Conservation (phyloP, 1,284 basidiomycete genomes). For the Rhodotorula sp. region DNA sequence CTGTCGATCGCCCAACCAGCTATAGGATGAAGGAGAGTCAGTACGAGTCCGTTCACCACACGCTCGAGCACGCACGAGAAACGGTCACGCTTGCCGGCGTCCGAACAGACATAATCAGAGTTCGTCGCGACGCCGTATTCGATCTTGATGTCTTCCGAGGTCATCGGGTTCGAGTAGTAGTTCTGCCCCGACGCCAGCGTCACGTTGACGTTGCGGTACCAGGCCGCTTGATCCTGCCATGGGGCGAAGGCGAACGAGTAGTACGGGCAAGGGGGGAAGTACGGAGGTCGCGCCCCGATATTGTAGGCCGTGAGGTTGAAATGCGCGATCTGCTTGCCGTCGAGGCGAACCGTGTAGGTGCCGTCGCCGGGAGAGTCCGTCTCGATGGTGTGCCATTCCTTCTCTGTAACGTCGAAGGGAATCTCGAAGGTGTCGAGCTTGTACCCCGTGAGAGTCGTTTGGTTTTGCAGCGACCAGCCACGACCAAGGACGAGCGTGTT, state of each 20-base stretch:
- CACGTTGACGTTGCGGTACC: slow-evolving; percentile 22
- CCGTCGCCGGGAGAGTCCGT: slow-evolving; percentile 7
- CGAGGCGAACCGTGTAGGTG: slow-evolving; percentile 17
- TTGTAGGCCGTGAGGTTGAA: slow-evolving; percentile 20
- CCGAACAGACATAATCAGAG: slow-evolving; percentile 5
- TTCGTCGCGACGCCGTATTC: slow-evolving; percentile 5
- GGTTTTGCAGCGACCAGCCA: slow-evolving; percentile 14
- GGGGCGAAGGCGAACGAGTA: slow-evolving; percentile 19
- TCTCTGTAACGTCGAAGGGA: slow-evolving; percentile 8
- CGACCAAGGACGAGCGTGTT: slow-evolving; percentile 20
- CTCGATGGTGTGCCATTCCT: slow-evolving; percentile 15
- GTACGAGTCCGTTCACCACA: neutral
- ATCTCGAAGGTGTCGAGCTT: slow-evolving; percentile 7
- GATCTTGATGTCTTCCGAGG: slow-evolving; percentile 7
- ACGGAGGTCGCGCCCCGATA: slow-evolving; percentile 2
- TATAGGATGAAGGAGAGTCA: neutral
- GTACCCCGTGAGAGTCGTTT: slow-evolving; percentile 10
- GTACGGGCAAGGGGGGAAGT: slow-evolving; percentile 7
- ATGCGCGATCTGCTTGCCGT: slow-evolving; percentile 16
- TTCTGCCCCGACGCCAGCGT: neutral
- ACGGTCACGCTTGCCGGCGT: slow-evolving; percentile 23
- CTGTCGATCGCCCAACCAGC: slow-evolving; percentile 17
- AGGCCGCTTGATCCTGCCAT: slow-evolving; percentile 18
- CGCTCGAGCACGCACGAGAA: neutral
- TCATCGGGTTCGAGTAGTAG: slow-evolving; percentile 20